phyloP scores from a whole-genome alignment of 257 asterid species.

The Nicotiana undulata region DNA sequence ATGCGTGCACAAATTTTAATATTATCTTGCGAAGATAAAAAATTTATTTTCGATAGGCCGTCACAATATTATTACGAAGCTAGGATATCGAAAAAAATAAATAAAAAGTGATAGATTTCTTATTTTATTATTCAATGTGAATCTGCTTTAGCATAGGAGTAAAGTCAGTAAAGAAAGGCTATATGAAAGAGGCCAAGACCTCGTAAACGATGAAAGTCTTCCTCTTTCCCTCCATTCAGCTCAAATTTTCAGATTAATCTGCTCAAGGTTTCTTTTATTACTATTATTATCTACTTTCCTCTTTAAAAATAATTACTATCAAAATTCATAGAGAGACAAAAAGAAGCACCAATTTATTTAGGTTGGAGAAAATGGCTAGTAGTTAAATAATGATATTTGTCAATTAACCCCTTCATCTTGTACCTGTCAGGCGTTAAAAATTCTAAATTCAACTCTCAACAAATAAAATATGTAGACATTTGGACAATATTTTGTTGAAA shows the following conservation, averaged over 20 bases:
- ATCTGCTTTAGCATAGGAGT: not conserved
- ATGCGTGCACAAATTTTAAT: too few species aligned
- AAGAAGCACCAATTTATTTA: not conserved
- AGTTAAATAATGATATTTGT: not conserved
- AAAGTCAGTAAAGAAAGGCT: not conserved
- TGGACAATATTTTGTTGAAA: too few species aligned
- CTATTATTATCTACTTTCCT: too few species aligned
- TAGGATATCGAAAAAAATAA: too few species aligned
- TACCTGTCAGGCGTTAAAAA: not conserved
- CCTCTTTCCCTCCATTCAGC: conserved; percentile 13
- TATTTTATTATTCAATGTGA: not conserved
- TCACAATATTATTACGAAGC: too few species aligned
- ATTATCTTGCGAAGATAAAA: too few species aligned
- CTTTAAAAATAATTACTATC: too few species aligned
- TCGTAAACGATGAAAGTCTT: conserved; percentile 16
- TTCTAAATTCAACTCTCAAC: too few species aligned
- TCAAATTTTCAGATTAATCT: not conserved
- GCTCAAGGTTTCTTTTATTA: not conserved
- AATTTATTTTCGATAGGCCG: too few species aligned
- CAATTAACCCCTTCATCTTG: not conserved
- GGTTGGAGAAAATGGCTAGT: not conserved
- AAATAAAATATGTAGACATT: too few species aligned
- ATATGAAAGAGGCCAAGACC: conserved; percentile 6
- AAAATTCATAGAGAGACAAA: not conserved
- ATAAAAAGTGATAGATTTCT: too few species aligned